Evolutionary conservation across 805 yeast species (phyloP), one percentile per base, ranked within the genome.

Genomic region (Saturnispora ahearnii): DNA sequence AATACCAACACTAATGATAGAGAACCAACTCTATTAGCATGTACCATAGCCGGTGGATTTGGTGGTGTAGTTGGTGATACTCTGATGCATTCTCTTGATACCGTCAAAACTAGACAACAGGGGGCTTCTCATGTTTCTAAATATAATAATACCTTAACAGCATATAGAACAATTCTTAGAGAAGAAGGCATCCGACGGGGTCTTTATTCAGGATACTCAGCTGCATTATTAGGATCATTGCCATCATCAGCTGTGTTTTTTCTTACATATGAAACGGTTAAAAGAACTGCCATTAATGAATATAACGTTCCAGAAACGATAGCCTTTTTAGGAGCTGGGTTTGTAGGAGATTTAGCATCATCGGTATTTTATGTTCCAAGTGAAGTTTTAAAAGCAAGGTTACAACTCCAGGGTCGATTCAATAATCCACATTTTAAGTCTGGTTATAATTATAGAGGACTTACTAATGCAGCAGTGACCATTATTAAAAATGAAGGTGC

Each of bases 171-270:
- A 0, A 84, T 93, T n/a, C 67, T 84, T 45, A 62, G 73, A 40
- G 87, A 91, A 59, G 99, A 93, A 71, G 99, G 99, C 0, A 56
- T 93, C 8, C 64, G 76, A 45, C 75, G 83, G 51, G 99, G 99
- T 0, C 69, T 93, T 5, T 93, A 93, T 62, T 84, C 96, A 18
- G 99, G 99, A 1, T 90, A 90, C 66, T 68, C 80, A 13, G 96
- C 98, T 1, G 97, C 97, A 1, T 77, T 90, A 73, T 63, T 87
- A 29, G 99, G 99, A 0, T 85, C 95, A 0, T 79, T 93, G 55
- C 99, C 99, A 5, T 84, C 93, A 34, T 91, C 98, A 1, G 90
- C 95, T 21, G 77, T 89, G n/a, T 93, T 93, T 64, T 93, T 93
- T 63, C 87, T 90, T 2, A 82, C 96, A 1, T 93, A 93, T 66